A percentile compares a stretch with the other conserved stretches of the same genome.
phyloP scores from a whole-genome alignment of 352 stramenopile genomes.

The Phytopythium mirpurense region DNA sequence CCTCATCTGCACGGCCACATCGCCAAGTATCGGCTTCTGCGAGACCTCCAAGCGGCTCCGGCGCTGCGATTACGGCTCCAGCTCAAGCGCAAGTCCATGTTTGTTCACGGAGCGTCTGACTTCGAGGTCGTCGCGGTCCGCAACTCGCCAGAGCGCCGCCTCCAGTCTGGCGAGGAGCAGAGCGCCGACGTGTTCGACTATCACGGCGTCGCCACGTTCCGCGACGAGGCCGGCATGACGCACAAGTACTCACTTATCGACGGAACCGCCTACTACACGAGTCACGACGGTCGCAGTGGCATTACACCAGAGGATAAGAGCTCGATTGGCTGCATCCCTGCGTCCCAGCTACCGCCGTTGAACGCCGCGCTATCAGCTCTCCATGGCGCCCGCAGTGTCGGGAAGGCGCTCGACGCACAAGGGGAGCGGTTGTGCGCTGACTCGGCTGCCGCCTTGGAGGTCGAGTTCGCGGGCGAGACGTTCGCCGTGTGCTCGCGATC shows the following conservation, averaged over 20 bases:
- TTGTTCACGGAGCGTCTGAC: constrained; percentile 21
- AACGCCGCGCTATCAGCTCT: constrained; percentile 21
- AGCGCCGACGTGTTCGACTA: constrained; percentile 16
- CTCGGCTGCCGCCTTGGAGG: constrained; percentile 16
- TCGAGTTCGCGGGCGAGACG: constrained; percentile 33
- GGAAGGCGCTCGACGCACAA: constrained; percentile 7
- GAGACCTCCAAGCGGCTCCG: constrained; percentile 21
- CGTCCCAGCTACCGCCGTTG: constrained; percentile 22
- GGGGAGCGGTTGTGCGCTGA: constrained; percentile 11
- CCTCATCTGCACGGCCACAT: constrained; percentile 32
- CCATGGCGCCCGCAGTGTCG: constrained; percentile 12
- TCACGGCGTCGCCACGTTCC: constrained; percentile 23
- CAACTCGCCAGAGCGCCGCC: background rate
- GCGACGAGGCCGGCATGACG: constrained; percentile 15
- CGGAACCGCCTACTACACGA: constrained; percentile 24
- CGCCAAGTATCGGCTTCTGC: constrained; percentile 36
- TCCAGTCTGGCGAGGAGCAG: background rate
- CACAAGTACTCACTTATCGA: constrained; percentile 37
- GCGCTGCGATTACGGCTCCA: constrained; percentile 22
- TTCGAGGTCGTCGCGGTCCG: constrained; percentile 17
- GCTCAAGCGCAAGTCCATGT: constrained; percentile 31
- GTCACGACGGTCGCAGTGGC: background rate
- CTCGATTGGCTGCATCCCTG: constrained; percentile 21
- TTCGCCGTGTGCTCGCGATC: constrained; percentile 32
- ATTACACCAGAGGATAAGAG: background rate